Base-by-base conservation (phyloP, 2,329 filamentous ascomycete genomes). In the Pseudogymnoascus sp. region DNA sequence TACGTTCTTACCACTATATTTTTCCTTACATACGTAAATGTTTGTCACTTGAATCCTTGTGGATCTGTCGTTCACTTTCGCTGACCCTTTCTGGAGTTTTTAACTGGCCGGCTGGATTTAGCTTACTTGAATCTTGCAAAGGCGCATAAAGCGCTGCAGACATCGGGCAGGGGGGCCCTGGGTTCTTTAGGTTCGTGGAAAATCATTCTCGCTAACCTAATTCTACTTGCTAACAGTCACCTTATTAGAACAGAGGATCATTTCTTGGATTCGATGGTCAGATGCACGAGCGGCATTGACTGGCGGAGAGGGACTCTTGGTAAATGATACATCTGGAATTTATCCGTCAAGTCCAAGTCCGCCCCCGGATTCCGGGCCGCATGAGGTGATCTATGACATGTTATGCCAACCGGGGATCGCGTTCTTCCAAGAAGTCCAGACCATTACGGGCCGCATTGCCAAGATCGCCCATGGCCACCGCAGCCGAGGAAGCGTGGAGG, bases 391-490 rank as follows among this genome's bases (percentile, higher is more conserved):
- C 0, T 82, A 82, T 62, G 79, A 82, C 64, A 75, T 81, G 0
- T 69, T 83, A 4, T 82, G 81, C 64, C 77, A 81, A 10, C 80
- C 80, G 0, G 80, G 80, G 0, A 77, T 82, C 15, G 73, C 79
- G 1, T 83, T 84, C 68, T 83, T 80, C 65, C 80, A 83, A 60
- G 81, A 82, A 64, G 79, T 83, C 0, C 81, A 81, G 67, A 80
- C 77, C 37, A 82, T 83, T 67, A 81, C 82, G 72, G 80, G 81
- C 2, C 75, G 79, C 4, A 82, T 83, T 55, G 79, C 80, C 6
- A 77, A 78, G 61, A 82, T 83, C 59, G 80, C 82, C 60, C 80
- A 76, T 1, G 82, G 80, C 78, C 80, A 83, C 67, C 77, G 80
- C 13, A 76, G 75, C 31, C 75, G 81, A 8, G 80, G 80, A 5